A percentile compares a stretch with the other conserved stretches of the same genome.
Conservation (phyloP, 495 filamentous ascomycete genomes). For the Penicillium alfredii region DNA sequence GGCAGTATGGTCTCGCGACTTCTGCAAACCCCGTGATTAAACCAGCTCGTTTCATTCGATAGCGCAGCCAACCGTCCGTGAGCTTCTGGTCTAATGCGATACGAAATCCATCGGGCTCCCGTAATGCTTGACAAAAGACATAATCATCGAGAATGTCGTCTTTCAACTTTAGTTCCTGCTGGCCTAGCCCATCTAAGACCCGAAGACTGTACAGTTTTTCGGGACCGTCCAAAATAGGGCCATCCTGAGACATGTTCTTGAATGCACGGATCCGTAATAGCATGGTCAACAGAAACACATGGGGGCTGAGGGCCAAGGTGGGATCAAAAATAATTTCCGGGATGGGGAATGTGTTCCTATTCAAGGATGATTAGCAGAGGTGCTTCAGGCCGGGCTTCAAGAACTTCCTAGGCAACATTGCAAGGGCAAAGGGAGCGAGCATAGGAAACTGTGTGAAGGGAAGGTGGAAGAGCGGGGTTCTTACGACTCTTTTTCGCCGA, state of each 20-base stretch:
- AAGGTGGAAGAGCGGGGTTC: conserved; percentile 3
- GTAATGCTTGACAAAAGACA: conserved; percentile 15
- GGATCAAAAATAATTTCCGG: conserved; percentile 30
- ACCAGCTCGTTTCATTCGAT: conserved; percentile 24
- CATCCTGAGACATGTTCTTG: conserved; percentile 16
- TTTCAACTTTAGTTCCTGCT: conserved; percentile 26
- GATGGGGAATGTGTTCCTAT: conserved; percentile 27
- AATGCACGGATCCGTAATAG: conserved; percentile 27
- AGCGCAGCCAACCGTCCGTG: conserved; percentile 18
- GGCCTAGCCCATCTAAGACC: conserved; percentile 22
- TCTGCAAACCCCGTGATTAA: conserved; percentile 26
- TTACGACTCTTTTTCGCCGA: conserved; percentile 28
- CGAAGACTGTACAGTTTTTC: conserved; percentile 27
- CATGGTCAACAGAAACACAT: conserved; percentile 21
- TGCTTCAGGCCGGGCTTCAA: neutral
- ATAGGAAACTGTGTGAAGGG: conserved; percentile 1
- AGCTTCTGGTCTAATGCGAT: conserved; percentile 28
- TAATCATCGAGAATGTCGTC: conserved; percentile 19
- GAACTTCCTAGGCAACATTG: conserved; percentile 2
- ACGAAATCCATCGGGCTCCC: conserved; percentile 13
- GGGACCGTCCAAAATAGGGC: conserved; percentile 18
- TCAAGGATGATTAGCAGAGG: conserved; percentile 4
- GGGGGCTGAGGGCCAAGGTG: conserved; percentile 19
- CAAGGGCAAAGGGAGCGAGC: conserved; percentile 4
- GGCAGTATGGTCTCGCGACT: conserved; percentile 25